These are phyloP conservation scores for Vishniacozyma victoriae DNA, from an alignment of 768 basidiomycete species.

Conservation along the genomic window DNA sequence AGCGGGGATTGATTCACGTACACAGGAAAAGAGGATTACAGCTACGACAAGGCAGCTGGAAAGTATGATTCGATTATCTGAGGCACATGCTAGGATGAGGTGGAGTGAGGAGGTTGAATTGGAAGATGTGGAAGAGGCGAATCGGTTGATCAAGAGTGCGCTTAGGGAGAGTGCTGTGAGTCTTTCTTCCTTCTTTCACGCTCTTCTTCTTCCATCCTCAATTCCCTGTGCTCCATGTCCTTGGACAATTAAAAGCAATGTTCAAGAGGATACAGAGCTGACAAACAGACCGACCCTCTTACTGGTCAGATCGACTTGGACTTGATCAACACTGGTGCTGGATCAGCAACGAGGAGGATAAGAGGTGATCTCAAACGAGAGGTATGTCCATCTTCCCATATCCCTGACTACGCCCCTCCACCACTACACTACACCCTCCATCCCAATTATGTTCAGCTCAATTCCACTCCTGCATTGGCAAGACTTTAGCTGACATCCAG, in stretches of 20 bases:
- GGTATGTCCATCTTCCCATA: conserved; percentile 44
- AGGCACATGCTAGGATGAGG: conserved; percentile 95
- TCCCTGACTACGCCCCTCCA: neutral
- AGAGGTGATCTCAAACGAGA: conserved; percentile 86
- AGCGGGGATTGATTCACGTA: conserved; percentile 78
- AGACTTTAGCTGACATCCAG: conserved; percentile 1
- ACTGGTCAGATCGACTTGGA: conserved; percentile 98
- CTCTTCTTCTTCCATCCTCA: neutral
- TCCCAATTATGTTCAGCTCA: too few relatives aligned
- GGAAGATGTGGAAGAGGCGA: conserved; percentile 81
- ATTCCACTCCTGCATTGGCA: neutral
- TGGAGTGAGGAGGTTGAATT: conserved; percentile 81
- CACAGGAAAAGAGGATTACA: conserved; percentile 87
- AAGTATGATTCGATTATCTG: conserved; percentile 90
- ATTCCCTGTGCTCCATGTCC: neutral
- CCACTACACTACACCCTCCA: neutral
- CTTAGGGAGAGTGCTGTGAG: conserved; percentile 63
- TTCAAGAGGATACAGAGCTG: too few relatives aligned
- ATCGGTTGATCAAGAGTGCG: conserved; percentile 91
- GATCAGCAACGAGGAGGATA: conserved; percentile 74
- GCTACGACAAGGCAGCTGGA: conserved; percentile 97
- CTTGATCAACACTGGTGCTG: conserved; percentile 87
- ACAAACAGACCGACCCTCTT: conserved; percentile 69
- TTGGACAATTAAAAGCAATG: neutral
- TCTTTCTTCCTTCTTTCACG: conserved; percentile 1